These are phyloP conservation scores for Anethum foeniculum DNA, from an alignment of 140 eudicot species.

Conservation along the genomic window DNA sequence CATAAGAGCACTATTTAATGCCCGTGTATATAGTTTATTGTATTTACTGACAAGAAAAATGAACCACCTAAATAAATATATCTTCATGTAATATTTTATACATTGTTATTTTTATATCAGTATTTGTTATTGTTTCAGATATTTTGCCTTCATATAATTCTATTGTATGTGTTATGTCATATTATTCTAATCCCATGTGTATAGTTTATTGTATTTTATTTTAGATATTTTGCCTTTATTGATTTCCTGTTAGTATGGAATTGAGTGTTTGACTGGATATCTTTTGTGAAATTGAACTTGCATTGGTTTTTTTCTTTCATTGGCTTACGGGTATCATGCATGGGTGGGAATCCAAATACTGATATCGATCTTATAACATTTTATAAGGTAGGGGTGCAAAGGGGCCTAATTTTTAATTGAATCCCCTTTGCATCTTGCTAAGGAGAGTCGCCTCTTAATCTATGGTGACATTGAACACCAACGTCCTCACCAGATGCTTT, in stretches of 20 bases:
- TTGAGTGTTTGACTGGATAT: background rate
- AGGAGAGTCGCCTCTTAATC: background rate
- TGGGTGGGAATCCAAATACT: background rate
- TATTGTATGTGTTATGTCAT: background rate
- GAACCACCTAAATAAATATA: too few relatives aligned
- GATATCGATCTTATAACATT: background rate
- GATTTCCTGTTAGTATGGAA: background rate
- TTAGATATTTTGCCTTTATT: background rate
- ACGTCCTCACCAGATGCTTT: background rate
- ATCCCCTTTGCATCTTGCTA: background rate
- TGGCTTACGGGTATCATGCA: background rate
- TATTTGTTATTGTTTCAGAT: too few relatives aligned
- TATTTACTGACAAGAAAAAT: too few relatives aligned
- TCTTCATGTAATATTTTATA: too few relatives aligned
- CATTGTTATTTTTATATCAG: too few relatives aligned
- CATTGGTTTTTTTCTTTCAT: background rate
- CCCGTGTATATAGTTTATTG: too few relatives aligned
- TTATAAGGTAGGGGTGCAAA: background rate
- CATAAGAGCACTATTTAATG: too few relatives aligned
- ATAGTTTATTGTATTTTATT: background rate
- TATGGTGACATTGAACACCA: background rate
- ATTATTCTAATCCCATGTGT: background rate
- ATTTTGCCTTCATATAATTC: too few relatives aligned
- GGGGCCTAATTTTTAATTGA: background rate
- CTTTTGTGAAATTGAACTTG: background rate